phyloP scores from a whole-genome alignment of 768 basidiomycete genomes.

The Amanita exitialis region DNA sequence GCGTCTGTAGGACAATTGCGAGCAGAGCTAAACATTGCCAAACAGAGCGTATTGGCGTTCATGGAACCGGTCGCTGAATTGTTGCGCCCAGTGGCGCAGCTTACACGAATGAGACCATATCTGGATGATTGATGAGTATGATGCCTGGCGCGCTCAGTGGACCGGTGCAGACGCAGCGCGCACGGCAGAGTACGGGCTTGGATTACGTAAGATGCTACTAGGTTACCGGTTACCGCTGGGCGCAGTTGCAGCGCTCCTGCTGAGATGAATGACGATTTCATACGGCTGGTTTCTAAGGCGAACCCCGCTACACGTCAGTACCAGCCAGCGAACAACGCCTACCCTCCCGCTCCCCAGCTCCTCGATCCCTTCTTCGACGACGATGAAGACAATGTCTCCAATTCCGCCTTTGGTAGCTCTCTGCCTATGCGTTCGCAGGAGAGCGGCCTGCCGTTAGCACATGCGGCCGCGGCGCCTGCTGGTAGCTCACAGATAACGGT shows the following conservation, averaged over 20 bases:
- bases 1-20: constrained; percentile 1
- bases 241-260: not conserved
- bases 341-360: constrained; percentile 46
- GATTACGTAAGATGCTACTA: not conserved
- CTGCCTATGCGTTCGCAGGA: constrained; percentile 42
- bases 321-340: constrained; percentile 43
- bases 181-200: not conserved
- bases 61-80: not conserved
- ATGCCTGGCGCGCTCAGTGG: not conserved
- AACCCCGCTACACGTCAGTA: constrained; percentile 53
- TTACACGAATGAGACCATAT: not conserved
- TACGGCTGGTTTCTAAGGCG: constrained; percentile 59
- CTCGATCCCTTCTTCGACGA: constrained; percentile 90
- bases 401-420: constrained; percentile 54
- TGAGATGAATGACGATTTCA: constrained; percentile 63
- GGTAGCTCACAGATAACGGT: constrained; percentile 39
- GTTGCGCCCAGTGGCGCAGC: no score
- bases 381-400: constrained; percentile 62
- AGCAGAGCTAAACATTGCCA: not conserved
- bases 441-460: constrained; percentile 48
- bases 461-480: constrained; percentile 51
- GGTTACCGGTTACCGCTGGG: no score
- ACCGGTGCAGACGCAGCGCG: no score
- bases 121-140: not conserved
- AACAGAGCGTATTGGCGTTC: not conserved